Percentiles rank a stretch among this genome's conserved stretches.
phyloP scores from a whole-genome alignment of 495 filamentous ascomycete genomes.

The Penicillium flavigenum region DNA sequence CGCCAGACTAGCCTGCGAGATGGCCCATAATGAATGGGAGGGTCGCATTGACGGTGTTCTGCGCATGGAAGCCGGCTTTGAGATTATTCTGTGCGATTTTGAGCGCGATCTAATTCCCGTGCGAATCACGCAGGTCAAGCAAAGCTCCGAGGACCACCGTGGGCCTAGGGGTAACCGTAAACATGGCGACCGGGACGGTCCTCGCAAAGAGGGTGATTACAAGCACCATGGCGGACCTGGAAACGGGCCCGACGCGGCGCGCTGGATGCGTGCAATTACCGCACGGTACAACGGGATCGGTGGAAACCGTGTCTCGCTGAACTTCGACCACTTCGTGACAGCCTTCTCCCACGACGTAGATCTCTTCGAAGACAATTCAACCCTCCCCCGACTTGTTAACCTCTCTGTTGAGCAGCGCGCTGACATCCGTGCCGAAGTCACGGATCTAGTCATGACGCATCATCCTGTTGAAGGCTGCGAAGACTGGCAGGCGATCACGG shows the following conservation, averaged over 20 bases:
- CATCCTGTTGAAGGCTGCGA: conserved; percentile 24
- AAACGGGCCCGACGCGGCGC: conserved; percentile 7
- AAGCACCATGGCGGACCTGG: not conserved
- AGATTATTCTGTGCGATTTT: conserved; percentile 68
- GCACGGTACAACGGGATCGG: conserved; percentile 61
- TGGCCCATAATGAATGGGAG: conserved; percentile 47
- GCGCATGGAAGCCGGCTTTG: conserved; percentile 68
- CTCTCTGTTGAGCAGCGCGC: conserved; percentile 37
- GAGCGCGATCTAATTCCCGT: conserved; percentile 37
- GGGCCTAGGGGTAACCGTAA: too few species aligned
- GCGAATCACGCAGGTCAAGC: conserved; percentile 31
- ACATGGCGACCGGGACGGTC: not conserved
- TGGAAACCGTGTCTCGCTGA: conserved; percentile 50
- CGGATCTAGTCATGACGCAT: conserved; percentile 34
- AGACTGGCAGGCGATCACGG: conserved; percentile 61
- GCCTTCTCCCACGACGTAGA: conserved; percentile 56
- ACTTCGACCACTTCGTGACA: conserved; percentile 62
- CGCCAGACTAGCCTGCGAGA: conserved; percentile 50
- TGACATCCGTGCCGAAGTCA: conserved; percentile 44
- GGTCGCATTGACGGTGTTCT: conserved; percentile 58
- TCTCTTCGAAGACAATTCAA: conserved; percentile 40
- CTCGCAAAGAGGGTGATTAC: not conserved
- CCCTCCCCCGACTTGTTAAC: conserved; percentile 48
- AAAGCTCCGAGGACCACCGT: not conserved
- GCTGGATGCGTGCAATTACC: conserved; percentile 44